These are phyloP conservation scores for Ophidiomyces ophidiicola DNA, from an alignment of 2,329 filamentous ascomycete genomes.

Conservation along the genomic window DNA sequence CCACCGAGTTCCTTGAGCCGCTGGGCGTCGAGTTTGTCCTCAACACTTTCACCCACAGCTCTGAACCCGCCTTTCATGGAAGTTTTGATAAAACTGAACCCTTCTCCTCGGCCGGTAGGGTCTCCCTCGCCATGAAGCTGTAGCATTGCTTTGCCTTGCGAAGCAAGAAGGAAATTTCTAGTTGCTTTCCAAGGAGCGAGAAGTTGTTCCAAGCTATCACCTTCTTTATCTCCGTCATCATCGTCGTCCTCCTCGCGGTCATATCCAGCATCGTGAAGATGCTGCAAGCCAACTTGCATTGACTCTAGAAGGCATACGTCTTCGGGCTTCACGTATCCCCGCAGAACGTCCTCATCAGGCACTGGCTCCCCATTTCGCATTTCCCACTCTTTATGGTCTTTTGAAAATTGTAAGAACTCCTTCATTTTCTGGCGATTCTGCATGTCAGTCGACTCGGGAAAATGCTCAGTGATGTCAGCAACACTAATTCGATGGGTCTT, in stretches of 20 bases:
- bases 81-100: slow-evolving; percentile 93
- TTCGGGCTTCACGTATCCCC: slow-evolving; percentile 84
- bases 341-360: slow-evolving; percentile 68
- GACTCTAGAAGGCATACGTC: slow-evolving; percentile 89
- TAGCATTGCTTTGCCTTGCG: slow-evolving; percentile 91
- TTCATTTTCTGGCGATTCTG: slow-evolving; percentile 96
- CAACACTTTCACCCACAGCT: slow-evolving; percentile 75
- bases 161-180: slow-evolving; percentile 91
- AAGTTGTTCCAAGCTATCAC: slow-evolving; percentile 70
- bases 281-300: slow-evolving; percentile 89
- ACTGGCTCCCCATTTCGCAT: slow-evolving; percentile 59
- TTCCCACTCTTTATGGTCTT: slow-evolving; percentile 77
- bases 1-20: slow-evolving; percentile 57
- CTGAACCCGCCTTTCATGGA: slow-evolving; percentile 98
- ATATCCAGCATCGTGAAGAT: slow-evolving; percentile 83
- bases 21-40: slow-evolving; percentile 75
- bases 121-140: slow-evolving; percentile 89
- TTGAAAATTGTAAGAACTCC: slow-evolving; percentile 86
- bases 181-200: slow-evolving; percentile 94
- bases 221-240: slow-evolving; percentile 52
- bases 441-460: slow-evolving; percentile 84
- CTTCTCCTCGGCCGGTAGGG: slow-evolving; percentile 82
- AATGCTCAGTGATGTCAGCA: slow-evolving; percentile 79
- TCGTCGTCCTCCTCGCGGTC: slow-evolving; percentile 55
- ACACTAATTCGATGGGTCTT: slow-evolving; percentile 57